phyloP scores from a whole-genome alignment of 139 green algal genomes.

The Chlorella sorokiniana region DNA sequence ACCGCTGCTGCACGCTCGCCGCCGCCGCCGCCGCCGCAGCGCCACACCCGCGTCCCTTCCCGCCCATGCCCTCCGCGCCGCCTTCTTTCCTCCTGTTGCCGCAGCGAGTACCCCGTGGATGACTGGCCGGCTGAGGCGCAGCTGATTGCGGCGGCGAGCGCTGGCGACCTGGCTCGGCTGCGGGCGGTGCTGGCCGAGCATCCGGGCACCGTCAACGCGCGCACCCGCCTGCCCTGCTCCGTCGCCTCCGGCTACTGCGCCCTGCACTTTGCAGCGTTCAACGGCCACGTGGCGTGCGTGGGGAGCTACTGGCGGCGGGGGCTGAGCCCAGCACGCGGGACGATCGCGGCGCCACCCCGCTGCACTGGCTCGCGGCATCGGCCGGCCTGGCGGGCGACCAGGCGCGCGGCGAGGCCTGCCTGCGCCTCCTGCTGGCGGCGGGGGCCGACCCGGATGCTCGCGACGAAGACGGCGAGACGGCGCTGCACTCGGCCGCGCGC shows the following conservation, averaged over 20 bases:
- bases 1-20: too few relatives aligned
- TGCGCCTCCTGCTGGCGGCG: neutral
- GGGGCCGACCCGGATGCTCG: neutral
- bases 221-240: neutral
- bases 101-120: neutral
- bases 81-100: neutral
- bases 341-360: neutral
- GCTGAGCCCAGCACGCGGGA: neutral
- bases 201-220: neutral
- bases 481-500: neutral
- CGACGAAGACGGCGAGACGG: neutral
- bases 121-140: neutral
- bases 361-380: neutral
- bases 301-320: neutral
- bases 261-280: neutral
- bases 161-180: neutral
- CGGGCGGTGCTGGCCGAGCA: neutral
- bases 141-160: neutral
- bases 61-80: neutral
- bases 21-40: too few relatives aligned
- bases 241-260: neutral
- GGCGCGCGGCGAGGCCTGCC: neutral
- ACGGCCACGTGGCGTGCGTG: neutral
- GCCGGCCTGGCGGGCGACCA: neutral
- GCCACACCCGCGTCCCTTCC: neutral